Evolutionary conservation across 2,329 filamentous ascomycete genomes (phyloP).

Genomic region (Exophiala lecanii-corni): DNA sequence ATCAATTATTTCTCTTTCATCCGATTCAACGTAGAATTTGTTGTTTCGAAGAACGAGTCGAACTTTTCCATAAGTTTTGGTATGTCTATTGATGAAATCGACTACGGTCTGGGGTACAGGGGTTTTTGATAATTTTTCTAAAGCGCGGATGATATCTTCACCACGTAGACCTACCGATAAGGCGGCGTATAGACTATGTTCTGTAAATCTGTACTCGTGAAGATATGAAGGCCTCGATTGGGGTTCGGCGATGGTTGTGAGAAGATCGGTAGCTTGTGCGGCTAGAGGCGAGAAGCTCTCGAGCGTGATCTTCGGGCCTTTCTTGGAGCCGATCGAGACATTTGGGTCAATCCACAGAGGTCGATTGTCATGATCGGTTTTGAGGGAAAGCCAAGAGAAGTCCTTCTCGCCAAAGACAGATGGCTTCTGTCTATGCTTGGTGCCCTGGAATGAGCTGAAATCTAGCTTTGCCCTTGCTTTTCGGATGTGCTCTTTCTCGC

Average conservation of each 20-base stretch:
- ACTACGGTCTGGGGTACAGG: constrained; percentile 76
- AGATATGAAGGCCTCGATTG: constrained; percentile 83
- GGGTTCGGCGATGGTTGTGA: constrained; percentile 93
- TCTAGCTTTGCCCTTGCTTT: constrained; percentile 45
- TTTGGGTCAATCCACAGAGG: constrained; percentile 87
- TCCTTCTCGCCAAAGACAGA: constrained; percentile 61
- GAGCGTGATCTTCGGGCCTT: constrained; percentile 74
- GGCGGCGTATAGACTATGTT: constrained; percentile 90
- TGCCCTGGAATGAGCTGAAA: constrained; percentile 46
- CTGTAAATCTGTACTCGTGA: constrained; percentile 88
- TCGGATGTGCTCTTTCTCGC: constrained; percentile 42
- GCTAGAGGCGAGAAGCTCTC: constrained; percentile 91
- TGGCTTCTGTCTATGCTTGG: constrained; percentile 47
- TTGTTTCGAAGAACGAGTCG: constrained; percentile 93
- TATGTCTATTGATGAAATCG: constrained; percentile 75
- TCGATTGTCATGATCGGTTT: constrained; percentile 81
- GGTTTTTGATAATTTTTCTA: constrained; percentile 86
- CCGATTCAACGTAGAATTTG: constrained; percentile 88
- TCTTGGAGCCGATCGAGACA: constrained; percentile 41
- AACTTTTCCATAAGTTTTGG: constrained; percentile 89
- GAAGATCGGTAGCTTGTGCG: constrained; percentile 82
- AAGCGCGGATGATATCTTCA: constrained; percentile 80
- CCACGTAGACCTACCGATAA: constrained; percentile 90
- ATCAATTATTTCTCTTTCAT: constrained; percentile 80
- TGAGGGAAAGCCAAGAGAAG: constrained; percentile 76